Evolutionary conservation across 2,329 filamentous ascomycete genomes (phyloP), one percentile per base, ranked within the genome.

Genomic region (Catunica adiposa): DNA sequence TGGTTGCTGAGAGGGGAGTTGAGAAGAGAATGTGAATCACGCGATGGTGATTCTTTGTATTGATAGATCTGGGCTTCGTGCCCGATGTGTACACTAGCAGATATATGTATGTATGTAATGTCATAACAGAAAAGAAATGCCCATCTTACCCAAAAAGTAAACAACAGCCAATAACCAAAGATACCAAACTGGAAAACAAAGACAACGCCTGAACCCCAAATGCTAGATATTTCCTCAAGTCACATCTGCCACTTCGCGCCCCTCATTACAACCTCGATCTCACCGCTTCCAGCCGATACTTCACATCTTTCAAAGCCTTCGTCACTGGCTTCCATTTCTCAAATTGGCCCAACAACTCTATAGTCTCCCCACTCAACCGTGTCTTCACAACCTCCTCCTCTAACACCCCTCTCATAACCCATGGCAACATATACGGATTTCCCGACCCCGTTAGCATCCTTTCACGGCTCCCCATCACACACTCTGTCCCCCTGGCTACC

Each of bases 291-390:
- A 98, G 73, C 59, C 92, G 77, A 68, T 94, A 97, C 68, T 94
- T 94, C 50, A 98, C 89, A 68, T 98, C 92, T 70, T 92, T 95
- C 57, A 98, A 70, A 46, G 86, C 86, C 71, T 97, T 98, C 6
- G 83, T 94, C 0, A 74, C 76, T 0, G 92, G 92, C 64, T 85
- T 89, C 92, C 92, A 98, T 54, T 86, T 81, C 66, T 97, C 89
- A 67, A 97, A 98, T 67, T 94, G 82, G 58, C 73, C 74, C n/a
- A 98, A 71, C 53, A 98, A 68, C 64, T 88, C 79, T 59, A 79
- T 78, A 5, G 87, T 88, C 69, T 98, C 92, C 1, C 75, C 70
- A 31, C 79, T 79, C 17, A 94, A 70, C 64, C 94, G 85, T 22
- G 80, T 86, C 66, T 85, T 89, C 23, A 97, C 90, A 63, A 88